Base-by-base conservation (phyloP, 2,329 filamentous ascomycete genomes). In the Blastomyces silverae region DNA sequence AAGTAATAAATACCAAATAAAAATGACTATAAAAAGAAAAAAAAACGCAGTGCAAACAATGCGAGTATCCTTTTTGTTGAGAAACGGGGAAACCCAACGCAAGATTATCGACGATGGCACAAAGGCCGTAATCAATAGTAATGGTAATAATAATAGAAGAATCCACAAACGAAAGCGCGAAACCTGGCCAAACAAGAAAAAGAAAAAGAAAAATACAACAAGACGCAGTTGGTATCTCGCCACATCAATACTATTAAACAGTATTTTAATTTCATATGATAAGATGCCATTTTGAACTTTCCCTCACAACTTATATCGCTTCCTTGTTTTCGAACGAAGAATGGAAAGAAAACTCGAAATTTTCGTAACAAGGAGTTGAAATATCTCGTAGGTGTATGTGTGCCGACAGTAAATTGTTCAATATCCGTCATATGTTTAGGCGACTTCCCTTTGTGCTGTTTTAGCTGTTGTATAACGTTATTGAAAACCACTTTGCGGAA, bases 381-480 rank as follows among this genome's bases (percentile, higher is more conserved):
- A 57, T 17, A 59, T 15, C 3, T 25, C 56, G 37, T 28, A 28
- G n/a, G 42, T 37, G 42, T 48, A 48, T 22, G 15, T 11, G 28
- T n/a, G n/a, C 52, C 15, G 17, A 7, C 37, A 50, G 44, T 61
- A 37, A 31, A 61, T 61, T 42, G 28, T 37, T 50, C 59, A 61
- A 37, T 50, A 48, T 61, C 44, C 44, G 44, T 50, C 28, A 44
- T 44, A 13, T 20, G 25, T 17, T 20, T 50, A 20, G 22, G 17
- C 34, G 17, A 25, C 31, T 28, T 37, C 44, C 25, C 8, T 8
- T 17, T 37, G 7, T 8, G 1, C 17, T 20, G 25, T 50, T 22
- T 44, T 37, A 28, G 50, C 22, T 42, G 5, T 20, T 20, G 37
- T 44, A 15, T 59, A 8, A 22, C 10, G 15, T 20, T 59, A 15